Conservation (phyloP, 2,329 filamentous ascomycete genomes). For the Aspergillus latus region DNA sequence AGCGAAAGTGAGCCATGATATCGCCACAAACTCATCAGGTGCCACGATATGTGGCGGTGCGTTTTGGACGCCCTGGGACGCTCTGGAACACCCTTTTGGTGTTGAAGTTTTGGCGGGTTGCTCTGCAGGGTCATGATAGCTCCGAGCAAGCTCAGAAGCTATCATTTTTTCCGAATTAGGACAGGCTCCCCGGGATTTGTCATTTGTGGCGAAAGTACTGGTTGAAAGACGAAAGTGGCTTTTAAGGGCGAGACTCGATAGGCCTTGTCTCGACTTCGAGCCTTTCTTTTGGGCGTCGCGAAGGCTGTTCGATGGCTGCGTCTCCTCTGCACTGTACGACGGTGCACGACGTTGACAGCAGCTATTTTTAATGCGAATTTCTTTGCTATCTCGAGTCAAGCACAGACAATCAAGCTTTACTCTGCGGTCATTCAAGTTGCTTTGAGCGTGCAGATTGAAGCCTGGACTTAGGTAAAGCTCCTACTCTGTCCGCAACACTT, state of each 20-base stretch:
- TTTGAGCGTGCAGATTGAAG: neutral
- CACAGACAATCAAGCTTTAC: conserved; percentile 2
- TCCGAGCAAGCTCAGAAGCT: neutral
- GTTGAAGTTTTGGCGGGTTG: neutral
- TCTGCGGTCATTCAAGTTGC: neutral
- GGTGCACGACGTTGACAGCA: conserved; percentile 18
- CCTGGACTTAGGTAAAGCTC: neutral
- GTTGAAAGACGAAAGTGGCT: conserved; percentile 5
- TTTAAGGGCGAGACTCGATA: neutral
- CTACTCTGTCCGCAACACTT: neutral
- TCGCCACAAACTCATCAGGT: neutral
- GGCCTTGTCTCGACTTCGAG: conserved; percentile 4
- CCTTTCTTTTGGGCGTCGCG: neutral
- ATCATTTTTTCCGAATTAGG: neutral
- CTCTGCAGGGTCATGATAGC: conserved; percentile 12
- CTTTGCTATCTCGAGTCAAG: conserved; percentile 9
- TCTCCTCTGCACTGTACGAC: conserved; percentile 13
- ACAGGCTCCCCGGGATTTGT: conserved; percentile 18
- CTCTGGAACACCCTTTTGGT: neutral
- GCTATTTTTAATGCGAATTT: conserved; percentile 13
- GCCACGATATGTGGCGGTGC: conserved; percentile 7
- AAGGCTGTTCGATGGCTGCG: neutral
- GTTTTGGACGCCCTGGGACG: neutral
- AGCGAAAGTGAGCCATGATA: neutral
- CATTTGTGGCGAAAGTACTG: conserved; percentile 18